Base-by-base conservation (phyloP, 192 early-diverging fungal species). In the Coemansia aciculifera region DNA sequence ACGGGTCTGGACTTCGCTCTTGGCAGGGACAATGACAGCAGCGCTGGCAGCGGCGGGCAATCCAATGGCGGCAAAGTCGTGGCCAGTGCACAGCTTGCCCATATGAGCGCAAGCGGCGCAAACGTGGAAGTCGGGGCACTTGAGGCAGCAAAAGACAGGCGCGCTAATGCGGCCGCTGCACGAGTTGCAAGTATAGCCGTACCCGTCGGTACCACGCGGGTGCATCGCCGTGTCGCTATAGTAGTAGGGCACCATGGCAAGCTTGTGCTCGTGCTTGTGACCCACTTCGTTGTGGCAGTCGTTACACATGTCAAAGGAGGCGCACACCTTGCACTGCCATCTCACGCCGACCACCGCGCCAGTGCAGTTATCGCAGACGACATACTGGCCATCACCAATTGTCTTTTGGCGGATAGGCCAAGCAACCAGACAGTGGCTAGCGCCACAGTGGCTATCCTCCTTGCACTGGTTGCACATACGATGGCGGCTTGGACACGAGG, bases 241-340 rank as follows among this genome's bases (percentile, higher is more conserved):
- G 56, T 76, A 76, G 43, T 52, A n/a, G 36, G 74, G 42, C 64
- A 29, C 37, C 23, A 73, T 38, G 32, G n/a, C 44, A 5, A 31
- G 24, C 29, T 56, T 32, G 40, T 69, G 74, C 61, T 56, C 44
- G 51, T 82, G 79, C 59, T 67, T 34, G 66, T 77, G 69, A 11
- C 19, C 38, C 0, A 62, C 11, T 31, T 59, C 57, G 44, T 74
- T 65, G 63, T 84, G 81, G 42, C 90, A 91, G 59, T 86, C 87
- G 49, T 77, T 83, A 13, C 52, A 56, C 12, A 86, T 63, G 72
- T 91, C 90, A 70, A 84, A 90, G 51, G 88, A 79, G 23, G 66
- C 21, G 61, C 90, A 91, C 54, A 85, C 81, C 17, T 3, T 43
- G 62, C 90, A 91, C 60, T 81, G 75, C 85, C 85, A 87, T 38